phyloP scores from a whole-genome alignment of 805 yeast species.

The Lachancea sp. region DNA sequence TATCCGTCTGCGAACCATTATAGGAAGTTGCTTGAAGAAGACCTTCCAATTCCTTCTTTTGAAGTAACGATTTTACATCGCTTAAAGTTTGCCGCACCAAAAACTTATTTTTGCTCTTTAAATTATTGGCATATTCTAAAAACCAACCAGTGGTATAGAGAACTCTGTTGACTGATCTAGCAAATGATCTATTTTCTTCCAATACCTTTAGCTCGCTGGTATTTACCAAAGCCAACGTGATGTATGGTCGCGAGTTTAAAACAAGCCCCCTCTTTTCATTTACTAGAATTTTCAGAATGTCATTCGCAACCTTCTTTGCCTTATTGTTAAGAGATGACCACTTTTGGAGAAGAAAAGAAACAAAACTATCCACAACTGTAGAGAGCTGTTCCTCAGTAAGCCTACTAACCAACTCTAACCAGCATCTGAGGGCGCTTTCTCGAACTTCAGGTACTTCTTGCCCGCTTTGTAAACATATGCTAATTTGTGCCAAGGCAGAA shows the following conservation, averaged over 20 bases:
- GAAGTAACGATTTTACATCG: conserved; percentile 52
- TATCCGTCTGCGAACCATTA: conserved; percentile 29
- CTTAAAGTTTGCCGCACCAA: conserved; percentile 66
- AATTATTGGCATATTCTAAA: conserved; percentile 24
- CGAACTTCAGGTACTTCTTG: conserved; percentile 58
- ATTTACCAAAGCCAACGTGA: conserved; percentile 67
- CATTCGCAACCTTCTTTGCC: conserved; percentile 46
- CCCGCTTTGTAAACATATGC: conserved; percentile 78
- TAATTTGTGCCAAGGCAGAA: conserved; percentile 75
- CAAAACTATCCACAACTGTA: conserved; percentile 64
- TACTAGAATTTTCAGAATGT: conserved; percentile 38
- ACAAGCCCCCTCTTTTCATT: conserved; percentile 17
- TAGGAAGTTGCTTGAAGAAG: conserved; percentile 39
- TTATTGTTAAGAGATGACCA: conserved; percentile 48
- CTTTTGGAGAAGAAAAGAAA: conserved; percentile 66
- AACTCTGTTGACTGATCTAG: conserved; percentile 38
- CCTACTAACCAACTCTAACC: conserved; percentile 55
- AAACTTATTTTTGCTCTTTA: conserved; percentile 36
- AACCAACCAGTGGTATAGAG: conserved; percentile 21
- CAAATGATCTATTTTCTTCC: conserved; percentile 47
- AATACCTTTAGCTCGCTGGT: conserved; percentile 47
- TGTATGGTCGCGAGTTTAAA: conserved; percentile 27
- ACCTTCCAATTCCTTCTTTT: conserved; percentile 41
- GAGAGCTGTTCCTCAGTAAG: conserved; percentile 52
- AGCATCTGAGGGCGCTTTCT: conserved; percentile 55